Conservation (phyloP, 352 stramenopile genomes). For the Pythium dissimile region DNA sequence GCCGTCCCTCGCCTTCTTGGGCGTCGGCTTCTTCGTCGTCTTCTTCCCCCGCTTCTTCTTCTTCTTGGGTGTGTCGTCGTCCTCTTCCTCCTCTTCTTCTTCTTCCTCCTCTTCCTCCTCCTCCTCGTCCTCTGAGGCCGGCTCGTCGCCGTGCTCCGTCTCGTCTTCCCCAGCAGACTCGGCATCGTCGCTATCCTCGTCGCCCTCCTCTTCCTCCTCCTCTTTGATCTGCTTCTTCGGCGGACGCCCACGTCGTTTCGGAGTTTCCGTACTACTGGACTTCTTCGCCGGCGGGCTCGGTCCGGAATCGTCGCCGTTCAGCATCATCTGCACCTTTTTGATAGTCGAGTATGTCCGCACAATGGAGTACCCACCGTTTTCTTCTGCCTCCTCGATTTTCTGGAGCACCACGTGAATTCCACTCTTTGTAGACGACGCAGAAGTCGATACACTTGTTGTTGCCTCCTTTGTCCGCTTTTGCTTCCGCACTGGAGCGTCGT, state of each 20-base stretch:
- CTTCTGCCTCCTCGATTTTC: constrained; percentile 10
- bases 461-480: constrained; percentile 17
- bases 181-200: constrained; percentile 18
- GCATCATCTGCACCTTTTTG: constrained; percentile 23
- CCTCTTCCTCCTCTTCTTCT: constrained; percentile 36
- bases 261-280: neutral
- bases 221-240: constrained; percentile 18
- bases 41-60: constrained; percentile 39
- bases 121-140: constrained; percentile 22
- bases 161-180: constrained; percentile 24
- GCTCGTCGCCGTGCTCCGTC: constrained; percentile 15
- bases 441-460: neutral
- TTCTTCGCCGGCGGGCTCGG: constrained; percentile 5
- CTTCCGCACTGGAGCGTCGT: constrained; percentile 21
- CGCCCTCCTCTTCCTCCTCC: constrained; percentile 18
- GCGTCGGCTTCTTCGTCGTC: constrained; percentile 19
- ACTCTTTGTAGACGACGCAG: constrained; percentile 12
- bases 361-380: constrained; percentile 18
- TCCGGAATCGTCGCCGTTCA: neutral
- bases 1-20: constrained; percentile 30
- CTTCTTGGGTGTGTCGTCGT: constrained; percentile 35
- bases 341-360: constrained; percentile 23
- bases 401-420: constrained; percentile 26
- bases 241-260: constrained; percentile 13
- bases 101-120: constrained; percentile 31